phyloP scores from a whole-genome alignment of 805 yeast genomes.

The Starmerella bacillaris region DNA sequence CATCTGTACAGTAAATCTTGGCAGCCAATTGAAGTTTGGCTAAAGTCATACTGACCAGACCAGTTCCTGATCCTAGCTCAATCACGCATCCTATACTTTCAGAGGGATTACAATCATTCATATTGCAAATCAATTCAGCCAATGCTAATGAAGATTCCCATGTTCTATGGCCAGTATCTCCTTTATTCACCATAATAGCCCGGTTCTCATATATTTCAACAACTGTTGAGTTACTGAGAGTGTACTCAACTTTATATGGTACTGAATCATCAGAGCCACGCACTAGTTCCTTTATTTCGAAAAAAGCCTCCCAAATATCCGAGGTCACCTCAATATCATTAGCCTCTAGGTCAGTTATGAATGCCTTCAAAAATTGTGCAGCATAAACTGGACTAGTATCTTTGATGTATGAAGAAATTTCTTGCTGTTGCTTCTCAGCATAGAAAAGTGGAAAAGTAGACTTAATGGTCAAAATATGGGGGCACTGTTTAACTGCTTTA shows the following conservation, averaged over 20 bases:
- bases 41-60: conserved; percentile 11
- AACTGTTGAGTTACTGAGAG: conserved; percentile 1
- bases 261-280: not conserved
- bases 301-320: conserved; percentile 13
- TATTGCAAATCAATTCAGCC: conserved; percentile 7
- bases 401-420: not conserved
- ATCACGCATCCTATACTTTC: not conserved
- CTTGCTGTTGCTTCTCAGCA: not conserved
- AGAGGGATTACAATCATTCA: not conserved
- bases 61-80: conserved; percentile 15
- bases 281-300: conserved; percentile 7
- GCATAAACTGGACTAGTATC: conserved; percentile 1
- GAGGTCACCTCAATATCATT: conserved; percentile 3
- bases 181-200: conserved; percentile 7
- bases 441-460: not conserved
- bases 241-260: conserved; percentile 3
- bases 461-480: not conserved
- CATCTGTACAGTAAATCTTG: conserved; percentile 8
- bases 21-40: conserved; percentile 3
- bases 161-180: conserved; percentile 14
- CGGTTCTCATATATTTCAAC: conserved; percentile 8
- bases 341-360: conserved; percentile 4
- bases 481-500: not conserved
- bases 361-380: conserved; percentile 4
- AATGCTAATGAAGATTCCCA: conserved; percentile 14